These are phyloP conservation scores for Penicillium sp. DNA, from an alignment of 2,329 filamentous ascomycete species.

Conservation along the genomic window DNA sequence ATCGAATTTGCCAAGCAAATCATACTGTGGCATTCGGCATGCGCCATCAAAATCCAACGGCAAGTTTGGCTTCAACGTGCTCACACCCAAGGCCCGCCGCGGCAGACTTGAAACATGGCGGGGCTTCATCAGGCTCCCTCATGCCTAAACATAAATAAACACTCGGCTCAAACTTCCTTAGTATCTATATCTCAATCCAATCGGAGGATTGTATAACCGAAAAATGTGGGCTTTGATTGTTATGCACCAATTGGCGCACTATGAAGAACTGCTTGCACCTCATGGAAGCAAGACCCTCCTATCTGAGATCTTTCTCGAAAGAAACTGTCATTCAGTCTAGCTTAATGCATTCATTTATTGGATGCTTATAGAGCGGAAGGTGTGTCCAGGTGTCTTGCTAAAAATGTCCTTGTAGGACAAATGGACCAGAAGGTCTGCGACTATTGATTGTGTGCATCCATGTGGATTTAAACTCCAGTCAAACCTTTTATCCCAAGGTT, in stretches of 20 bases:
- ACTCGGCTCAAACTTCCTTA: not conserved
- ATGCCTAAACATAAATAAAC: not conserved
- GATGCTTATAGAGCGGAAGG: too few relatives aligned
- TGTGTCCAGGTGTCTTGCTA: too few relatives aligned
- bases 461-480: not conserved
- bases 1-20: not conserved
- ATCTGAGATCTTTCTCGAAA: too few relatives aligned
- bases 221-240: not conserved
- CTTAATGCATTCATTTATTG: too few relatives aligned
- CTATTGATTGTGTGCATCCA: not conserved
- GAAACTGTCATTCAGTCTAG: too few relatives aligned
- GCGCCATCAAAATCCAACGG: not conserved
- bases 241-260: not conserved
- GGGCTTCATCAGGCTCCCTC: not conserved
- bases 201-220: not conserved
- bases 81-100: not conserved
- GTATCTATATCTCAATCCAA: not conserved
- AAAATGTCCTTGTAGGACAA: not conserved
- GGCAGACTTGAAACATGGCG: not conserved
- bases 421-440: not conserved
- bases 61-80: not conserved
- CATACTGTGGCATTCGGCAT: not conserved
- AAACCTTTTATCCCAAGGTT: not conserved
- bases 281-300: not conserved
- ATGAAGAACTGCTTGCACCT: not conserved